These are phyloP conservation scores for Megacollybia marginata DNA, from an alignment of 768 basidiomycete species.

Conservation along the genomic window DNA sequence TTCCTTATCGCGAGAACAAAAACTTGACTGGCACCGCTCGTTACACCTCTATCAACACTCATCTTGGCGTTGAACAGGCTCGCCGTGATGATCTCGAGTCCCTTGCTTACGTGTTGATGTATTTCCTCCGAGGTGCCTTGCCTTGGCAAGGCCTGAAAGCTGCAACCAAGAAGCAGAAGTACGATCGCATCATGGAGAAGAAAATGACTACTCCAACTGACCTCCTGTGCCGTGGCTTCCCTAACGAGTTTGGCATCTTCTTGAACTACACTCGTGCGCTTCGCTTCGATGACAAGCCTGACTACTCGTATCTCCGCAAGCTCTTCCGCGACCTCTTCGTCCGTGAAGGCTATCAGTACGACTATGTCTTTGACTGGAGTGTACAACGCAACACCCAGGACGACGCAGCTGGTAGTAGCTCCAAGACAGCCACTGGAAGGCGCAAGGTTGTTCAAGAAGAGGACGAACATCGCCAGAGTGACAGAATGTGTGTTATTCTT, in stretches of 20 bases:
- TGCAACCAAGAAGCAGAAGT: constrained; percentile 99
- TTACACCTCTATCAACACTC: constrained; percentile 99
- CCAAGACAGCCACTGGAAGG: constrained; percentile 56
- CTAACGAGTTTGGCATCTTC: constrained; percentile 99
- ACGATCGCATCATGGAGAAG: constrained; percentile 99
- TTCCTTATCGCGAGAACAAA: constrained; percentile 99
- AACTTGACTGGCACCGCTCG: constrained; percentile 98
- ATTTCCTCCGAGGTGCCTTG: constrained; percentile 96
- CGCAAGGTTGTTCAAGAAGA: constrained; percentile 83
- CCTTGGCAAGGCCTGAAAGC: constrained; percentile 99
- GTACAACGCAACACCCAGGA: constrained; percentile 73
- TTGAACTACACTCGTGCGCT: constrained; percentile 98
- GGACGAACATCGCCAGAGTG: constrained; percentile 75
- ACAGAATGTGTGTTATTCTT: constrained; percentile 63
- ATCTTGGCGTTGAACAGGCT: constrained; percentile 96
- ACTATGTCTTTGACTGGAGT: constrained; percentile 99
- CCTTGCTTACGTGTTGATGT: constrained; percentile 98
- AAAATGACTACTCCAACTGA: constrained; percentile 99
- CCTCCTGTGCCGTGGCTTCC: constrained; percentile 97
- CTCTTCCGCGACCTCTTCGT: constrained; percentile 98
- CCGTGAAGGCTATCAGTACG: constrained; percentile 97
- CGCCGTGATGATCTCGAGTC: constrained; percentile 98
- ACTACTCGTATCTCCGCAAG: constrained; percentile 99
- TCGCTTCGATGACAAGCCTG: constrained; percentile 99
- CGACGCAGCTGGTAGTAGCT: constrained; percentile 51